phyloP scores from a whole-genome alignment of 1,284 basidiomycete species.

The Pseudozyma sp. region DNA sequence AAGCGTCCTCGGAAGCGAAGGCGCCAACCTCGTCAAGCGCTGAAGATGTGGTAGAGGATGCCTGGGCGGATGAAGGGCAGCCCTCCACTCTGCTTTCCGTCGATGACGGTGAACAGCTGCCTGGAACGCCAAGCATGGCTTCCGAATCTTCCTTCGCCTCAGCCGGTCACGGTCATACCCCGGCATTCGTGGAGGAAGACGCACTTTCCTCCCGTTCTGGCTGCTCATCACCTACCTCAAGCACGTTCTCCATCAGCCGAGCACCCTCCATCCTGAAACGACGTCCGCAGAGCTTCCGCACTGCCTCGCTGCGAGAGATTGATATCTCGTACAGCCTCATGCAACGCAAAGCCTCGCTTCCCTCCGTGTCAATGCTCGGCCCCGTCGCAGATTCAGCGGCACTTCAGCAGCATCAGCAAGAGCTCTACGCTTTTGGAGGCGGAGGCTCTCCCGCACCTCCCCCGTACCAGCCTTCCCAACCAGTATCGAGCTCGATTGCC shows the following conservation, averaged over 20 bases:
- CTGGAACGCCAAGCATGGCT: constrained; percentile 23
- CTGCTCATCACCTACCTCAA: constrained; percentile 27
- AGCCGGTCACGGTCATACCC: background rate
- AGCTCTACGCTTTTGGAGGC: constrained; percentile 6
- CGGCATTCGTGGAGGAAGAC: constrained; percentile 1
- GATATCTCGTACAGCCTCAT: constrained; percentile 35
- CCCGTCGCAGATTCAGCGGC: constrained; percentile 3
- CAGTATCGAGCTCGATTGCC: background rate
- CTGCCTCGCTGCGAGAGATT: constrained; percentile 33
- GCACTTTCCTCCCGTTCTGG: constrained; percentile 1
- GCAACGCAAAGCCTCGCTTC: constrained; percentile 27
- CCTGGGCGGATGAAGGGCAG: constrained; percentile 16
- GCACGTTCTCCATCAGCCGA: constrained; percentile 31
- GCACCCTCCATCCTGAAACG: constrained; percentile 59
- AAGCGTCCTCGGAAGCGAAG: background rate
- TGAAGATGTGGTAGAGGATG: background rate
- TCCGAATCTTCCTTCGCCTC: constrained; percentile 30
- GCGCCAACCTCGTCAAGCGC: background rate
- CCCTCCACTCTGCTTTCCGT: background rate
- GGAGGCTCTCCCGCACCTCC: constrained; percentile 20
- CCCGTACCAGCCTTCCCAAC: constrained; percentile 20
- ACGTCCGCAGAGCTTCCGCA: constrained; percentile 49
- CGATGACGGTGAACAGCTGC: constrained; percentile 3
- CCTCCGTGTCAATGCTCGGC: constrained; percentile 6
- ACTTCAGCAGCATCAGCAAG: constrained; percentile 8